Base-by-base conservation (phyloP, 2,329 filamentous ascomycete species). In the Aureobasidium sp. region DNA sequence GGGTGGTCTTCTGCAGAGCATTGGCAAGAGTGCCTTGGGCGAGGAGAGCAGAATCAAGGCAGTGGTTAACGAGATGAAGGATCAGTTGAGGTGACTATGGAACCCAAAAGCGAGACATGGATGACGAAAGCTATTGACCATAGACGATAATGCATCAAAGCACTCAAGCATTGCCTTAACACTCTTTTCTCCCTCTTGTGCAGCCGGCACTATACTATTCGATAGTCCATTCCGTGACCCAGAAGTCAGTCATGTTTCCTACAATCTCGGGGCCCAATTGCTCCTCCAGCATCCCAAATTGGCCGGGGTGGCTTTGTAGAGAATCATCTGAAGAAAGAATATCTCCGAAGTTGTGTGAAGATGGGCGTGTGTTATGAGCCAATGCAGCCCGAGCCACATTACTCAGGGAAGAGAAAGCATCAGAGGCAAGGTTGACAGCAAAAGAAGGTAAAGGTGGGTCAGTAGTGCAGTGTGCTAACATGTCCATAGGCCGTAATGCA, bases 21-120 rank as follows among this genome's bases (percentile, higher is more conserved):
- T 41, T 74, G 73, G 57, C 4, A 76, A 82, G 5, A 78, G 82
- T 61, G 73, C 74, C 36, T 81, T 79, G 64, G 80, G 83, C 27
- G 82, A 81, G 69, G 84, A 87, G 70, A 82, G 83, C 5, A 78
- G 86, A 64, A 80, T 86, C 57, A 82, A 81, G 75, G 80, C 81
- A 46, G 78, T 88, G 13, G 77, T 84, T 37, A 75, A 73, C 50
- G 86, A 89, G 74, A 86, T 88, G 66, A 76, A 75, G 64, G 78
- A 79, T 63, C 74, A 79, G 68, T 63, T 82, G 63, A 64, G 55
- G 20, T 66, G 55, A 60, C 20, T 37, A 23, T 26, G 15, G 23
- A 41, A 23, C 20, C 47, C 41, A 56, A 42, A 48, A 56, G 50
- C 23, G 23, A 34, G 39, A 41, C 15, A 56, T 47, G 42, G 23